Percentiles rank a stretch among this genome's conserved stretches.
phyloP scores from a whole-genome alignment of 495 filamentous ascomycete species.

The Podospora didyma region DNA sequence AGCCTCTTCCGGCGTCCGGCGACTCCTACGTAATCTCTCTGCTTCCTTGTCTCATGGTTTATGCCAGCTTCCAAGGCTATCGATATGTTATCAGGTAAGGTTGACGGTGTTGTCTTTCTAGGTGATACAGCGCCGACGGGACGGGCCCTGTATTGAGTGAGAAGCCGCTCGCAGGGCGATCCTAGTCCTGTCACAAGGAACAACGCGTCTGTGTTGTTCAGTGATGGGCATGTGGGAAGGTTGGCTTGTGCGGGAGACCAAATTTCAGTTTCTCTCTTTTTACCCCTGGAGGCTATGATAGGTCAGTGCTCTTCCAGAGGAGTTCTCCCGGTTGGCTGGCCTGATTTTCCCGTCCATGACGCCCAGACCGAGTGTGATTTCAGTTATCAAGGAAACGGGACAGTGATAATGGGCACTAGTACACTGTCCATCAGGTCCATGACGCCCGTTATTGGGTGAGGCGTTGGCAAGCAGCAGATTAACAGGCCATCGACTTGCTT shows the following conservation, averaged over 20 bases:
- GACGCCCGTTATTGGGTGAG: slow-evolving; percentile 19
- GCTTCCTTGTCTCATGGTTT: too few species aligned
- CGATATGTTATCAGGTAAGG: not conserved
- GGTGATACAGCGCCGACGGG: not conserved
- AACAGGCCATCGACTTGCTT: too few species aligned
- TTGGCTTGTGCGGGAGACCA: slow-evolving; percentile 1
- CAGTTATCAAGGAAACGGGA: slow-evolving; percentile 6
- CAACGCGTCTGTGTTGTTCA: not conserved
- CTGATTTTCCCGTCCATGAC: not conserved
- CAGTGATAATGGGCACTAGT: not conserved
- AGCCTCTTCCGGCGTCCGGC: too few species aligned
- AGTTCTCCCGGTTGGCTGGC: slow-evolving; percentile 17
- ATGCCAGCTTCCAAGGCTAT: too few species aligned
- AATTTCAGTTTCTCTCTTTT: slow-evolving; percentile 1
- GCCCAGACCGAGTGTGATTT: not conserved
- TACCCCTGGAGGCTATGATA: not conserved
- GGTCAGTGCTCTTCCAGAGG: slow-evolving; percentile 20
- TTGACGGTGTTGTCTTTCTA: not conserved
- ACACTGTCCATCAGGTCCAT: slow-evolving; percentile 13
- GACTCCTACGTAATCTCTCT: too few species aligned
- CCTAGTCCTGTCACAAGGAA: not conserved
- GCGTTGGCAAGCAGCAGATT: slow-evolving; percentile 16
- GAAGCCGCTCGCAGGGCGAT: not conserved
- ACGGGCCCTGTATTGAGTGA: not conserved
- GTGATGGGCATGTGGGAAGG: not conserved